Evolutionary conservation across 306 rosid species (phyloP).

Genomic region (Trifolium pratense): DNA sequence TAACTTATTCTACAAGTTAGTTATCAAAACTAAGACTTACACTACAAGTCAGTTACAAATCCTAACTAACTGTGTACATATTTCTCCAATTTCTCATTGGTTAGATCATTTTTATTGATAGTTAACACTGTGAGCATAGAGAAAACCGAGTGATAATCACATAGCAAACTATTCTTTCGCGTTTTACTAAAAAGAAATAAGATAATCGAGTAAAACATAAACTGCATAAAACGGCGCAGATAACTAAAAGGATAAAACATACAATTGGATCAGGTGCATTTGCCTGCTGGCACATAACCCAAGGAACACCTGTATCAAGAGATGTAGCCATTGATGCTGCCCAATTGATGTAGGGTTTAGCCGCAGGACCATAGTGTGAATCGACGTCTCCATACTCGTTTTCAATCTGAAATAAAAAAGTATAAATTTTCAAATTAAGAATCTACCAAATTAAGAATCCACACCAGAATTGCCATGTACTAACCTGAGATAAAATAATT

Average conservation of each 20-base stretch:
- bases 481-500: conserved; percentile 91
- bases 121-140: conserved; percentile 56
- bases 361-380: conserved; percentile 63
- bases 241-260: conserved; percentile 43
- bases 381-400: conserved; percentile 85
- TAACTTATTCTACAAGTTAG: too few relatives aligned
- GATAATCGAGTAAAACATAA: background rate
- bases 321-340: conserved; percentile 90
- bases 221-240: background rate
- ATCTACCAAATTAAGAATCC: conserved; percentile 11
- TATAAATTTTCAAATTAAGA: conserved; percentile 9
- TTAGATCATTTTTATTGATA: too few relatives aligned
- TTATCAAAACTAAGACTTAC: too few relatives aligned
- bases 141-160: conserved; percentile 19
- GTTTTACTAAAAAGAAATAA: conserved; percentile 55
- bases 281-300: conserved; percentile 96
- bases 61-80: too few relatives aligned
- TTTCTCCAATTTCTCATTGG: too few relatives aligned
- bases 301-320: conserved; percentile 92
- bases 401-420: conserved; percentile 61
- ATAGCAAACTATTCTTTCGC: conserved; percentile 68
- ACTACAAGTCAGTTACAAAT: too few relatives aligned
- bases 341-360: conserved; percentile 77
- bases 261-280: conserved; percentile 96
- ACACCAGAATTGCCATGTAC: background rate